Evolutionary conservation across 164 flowering plant genomes (phyloP).

Genomic region (Magnolia sinica): DNA sequence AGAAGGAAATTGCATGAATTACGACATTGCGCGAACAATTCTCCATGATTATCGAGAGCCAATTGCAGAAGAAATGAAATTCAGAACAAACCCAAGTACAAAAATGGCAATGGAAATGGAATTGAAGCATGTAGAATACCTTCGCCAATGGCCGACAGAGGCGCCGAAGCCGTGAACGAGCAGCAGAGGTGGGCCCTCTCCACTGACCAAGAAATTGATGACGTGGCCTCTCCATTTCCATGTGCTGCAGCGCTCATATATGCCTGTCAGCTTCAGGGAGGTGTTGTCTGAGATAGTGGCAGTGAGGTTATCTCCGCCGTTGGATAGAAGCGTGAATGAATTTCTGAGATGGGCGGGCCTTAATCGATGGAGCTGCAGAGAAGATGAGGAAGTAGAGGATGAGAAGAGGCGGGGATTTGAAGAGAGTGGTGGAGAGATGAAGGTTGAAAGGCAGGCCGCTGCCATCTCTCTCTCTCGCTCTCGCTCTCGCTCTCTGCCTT

Average conservation of each 20-base stretch:
- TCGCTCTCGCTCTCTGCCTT: neutral
- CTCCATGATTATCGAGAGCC: neutral
- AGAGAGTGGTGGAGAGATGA: neutral
- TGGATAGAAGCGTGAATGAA: neutral
- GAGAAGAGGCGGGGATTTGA: neutral
- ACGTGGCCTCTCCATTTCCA: constrained; percentile 78
- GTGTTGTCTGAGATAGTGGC: neutral
- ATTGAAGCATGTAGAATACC: constrained; percentile 25
- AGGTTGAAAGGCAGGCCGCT: neutral
- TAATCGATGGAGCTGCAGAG: neutral
- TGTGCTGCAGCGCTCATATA: constrained; percentile 38
- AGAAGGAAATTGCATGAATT: too few relatives aligned
- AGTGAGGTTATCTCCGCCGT: neutral
- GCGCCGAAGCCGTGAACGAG: constrained; percentile 97
- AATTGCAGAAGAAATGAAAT: neutral
- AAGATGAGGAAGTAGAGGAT: neutral
- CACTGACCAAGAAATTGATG: constrained; percentile 55
- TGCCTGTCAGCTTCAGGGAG: constrained; percentile 22
- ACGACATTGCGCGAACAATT: too few relatives aligned
- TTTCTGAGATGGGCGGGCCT: neutral
- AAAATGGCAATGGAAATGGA: neutral
- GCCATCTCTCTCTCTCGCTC: neutral
- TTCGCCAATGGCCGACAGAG: constrained; percentile 91
- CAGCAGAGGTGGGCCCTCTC: constrained; percentile 51
- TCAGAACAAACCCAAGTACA: neutral